Evolutionary conservation across 331 rosid species (phyloP).

Genomic region (Telfairia occidentalis): DNA sequence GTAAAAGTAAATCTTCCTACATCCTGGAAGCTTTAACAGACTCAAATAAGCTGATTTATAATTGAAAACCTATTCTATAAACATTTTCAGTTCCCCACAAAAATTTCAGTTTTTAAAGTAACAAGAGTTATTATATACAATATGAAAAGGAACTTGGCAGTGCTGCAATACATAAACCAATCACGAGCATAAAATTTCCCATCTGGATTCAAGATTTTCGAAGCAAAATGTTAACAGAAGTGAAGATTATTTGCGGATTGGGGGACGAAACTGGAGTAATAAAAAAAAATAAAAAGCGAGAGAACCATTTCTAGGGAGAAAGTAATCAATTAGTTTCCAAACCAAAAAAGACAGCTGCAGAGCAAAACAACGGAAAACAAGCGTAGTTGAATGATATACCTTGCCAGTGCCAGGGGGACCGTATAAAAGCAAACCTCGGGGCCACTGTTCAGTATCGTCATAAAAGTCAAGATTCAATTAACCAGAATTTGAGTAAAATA

Average conservation of each 20-base stretch:
- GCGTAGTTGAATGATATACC: conserved; percentile 24
- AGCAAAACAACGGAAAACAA: background rate
- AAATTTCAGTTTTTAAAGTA: background rate
- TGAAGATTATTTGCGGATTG: background rate
- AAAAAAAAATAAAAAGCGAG: background rate
- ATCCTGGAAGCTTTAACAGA: background rate
- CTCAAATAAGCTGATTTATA: background rate
- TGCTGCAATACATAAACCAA: background rate
- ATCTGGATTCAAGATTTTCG: background rate
- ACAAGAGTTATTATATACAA: background rate
- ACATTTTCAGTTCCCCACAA: background rate
- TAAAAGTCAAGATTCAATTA: background rate
- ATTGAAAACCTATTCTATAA: background rate
- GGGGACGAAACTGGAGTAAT: background rate
- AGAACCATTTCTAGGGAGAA: background rate
- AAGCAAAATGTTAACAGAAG: background rate
- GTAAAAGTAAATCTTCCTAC: no score
- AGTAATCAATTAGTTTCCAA: background rate
- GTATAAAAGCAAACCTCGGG: conserved; percentile 61
- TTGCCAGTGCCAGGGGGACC: conserved; percentile 98
- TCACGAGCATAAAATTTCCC: background rate
- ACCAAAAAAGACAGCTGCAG: background rate
- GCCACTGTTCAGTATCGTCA: conserved; percentile 44
- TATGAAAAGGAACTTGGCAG: background rate
- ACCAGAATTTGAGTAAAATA: background rate